Evolutionary conservation across 1,284 basidiomycete species (phyloP), one percentile per base, ranked within the genome.

Genomic region (Tremellales sp.): DNA sequence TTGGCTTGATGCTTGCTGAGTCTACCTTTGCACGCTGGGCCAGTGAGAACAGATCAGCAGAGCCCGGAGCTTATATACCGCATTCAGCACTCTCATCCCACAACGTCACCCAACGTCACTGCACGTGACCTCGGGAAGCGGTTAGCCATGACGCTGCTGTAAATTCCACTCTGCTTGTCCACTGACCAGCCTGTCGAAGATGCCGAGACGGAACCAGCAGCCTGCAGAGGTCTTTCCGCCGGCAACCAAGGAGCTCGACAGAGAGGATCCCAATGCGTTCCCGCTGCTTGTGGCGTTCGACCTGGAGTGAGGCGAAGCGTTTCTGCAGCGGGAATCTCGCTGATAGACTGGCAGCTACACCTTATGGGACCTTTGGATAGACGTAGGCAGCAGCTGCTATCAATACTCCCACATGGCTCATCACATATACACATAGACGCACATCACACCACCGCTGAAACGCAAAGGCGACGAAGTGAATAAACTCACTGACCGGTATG

Each of bases 351-450:
- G n/a, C 60, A 86, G 86, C 62, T 89, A 85, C 65, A 90, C 87
- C 0, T 74, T 90, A 1, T 91, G 87, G 87, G 79, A 84, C 50
- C 74, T 90, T 7, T 90, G 86, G 85, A 83, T 89, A 35, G 85
- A 88, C 63, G 82, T 71, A 35, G 52, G 66, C 29, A 10, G 13
- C 16, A 25, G 16, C 14, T 36, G 40, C 18, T n/a, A n/a, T 37
- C 21, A 26, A 25, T 25, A 36, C 38, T 40, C 39, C 22, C n/a
- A 40, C 38, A 51, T 27, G 47, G 43, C n/a, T n/a, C n/a, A n/a
- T n/a, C n/a, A n/a, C n/a, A n/a, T n/a, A n/a, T n/a, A n/a, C n/a
- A n/a, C n/a, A 13, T 50, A 70, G 54, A 70, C 61, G 13, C 67
- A 69, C 46, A 61, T 70, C 19, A 48, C 56, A 74, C 84, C 81